Percentiles rank a stretch among this genome's conserved stretches.
These are phyloP conservation scores for Populus trichocarpa DNA, from an alignment of 441 rosid genomes.

Conservation along the genomic window DNA sequence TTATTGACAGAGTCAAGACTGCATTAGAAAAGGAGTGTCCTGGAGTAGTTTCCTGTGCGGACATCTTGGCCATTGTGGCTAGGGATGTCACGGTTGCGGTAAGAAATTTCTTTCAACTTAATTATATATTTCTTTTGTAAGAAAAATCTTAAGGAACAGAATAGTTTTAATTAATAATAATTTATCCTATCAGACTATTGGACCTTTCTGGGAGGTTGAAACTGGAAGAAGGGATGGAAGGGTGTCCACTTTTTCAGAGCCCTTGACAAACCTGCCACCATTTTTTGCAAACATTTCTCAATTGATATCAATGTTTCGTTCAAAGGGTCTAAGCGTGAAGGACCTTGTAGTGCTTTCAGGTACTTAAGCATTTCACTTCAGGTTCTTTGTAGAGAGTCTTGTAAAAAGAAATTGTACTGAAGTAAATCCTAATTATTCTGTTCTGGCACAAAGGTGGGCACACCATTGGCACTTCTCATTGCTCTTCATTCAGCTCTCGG, in stretches of 20 bases:
- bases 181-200: constrained; percentile 36
- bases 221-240: constrained; percentile 81
- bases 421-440: not conserved
- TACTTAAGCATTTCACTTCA: not conserved
- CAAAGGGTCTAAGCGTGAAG: constrained; percentile 48
- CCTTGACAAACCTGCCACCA: constrained; percentile 37
- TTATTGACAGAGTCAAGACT: constrained; percentile 45
- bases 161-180: not conserved
- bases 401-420: not conserved
- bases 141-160: too few relatives aligned
- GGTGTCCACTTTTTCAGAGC: constrained; percentile 43
- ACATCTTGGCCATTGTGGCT: constrained; percentile 48
- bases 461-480: constrained; percentile 67
- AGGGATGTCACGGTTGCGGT: constrained; percentile 52
- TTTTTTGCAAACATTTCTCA: constrained; percentile 48
- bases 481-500: constrained; percentile 54
- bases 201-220: constrained; percentile 60
- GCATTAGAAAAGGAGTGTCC: constrained; percentile 55
- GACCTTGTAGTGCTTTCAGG: constrained; percentile 65
- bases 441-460: constrained; percentile 46
- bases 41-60: constrained; percentile 53
- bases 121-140: not conserved
- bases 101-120: not conserved
- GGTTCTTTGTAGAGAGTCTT: not conserved
- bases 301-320: constrained; percentile 49